Base-by-base conservation (phyloP, 2,329 filamentous ascomycete species). In the Stachybotrys echinatus region DNA sequence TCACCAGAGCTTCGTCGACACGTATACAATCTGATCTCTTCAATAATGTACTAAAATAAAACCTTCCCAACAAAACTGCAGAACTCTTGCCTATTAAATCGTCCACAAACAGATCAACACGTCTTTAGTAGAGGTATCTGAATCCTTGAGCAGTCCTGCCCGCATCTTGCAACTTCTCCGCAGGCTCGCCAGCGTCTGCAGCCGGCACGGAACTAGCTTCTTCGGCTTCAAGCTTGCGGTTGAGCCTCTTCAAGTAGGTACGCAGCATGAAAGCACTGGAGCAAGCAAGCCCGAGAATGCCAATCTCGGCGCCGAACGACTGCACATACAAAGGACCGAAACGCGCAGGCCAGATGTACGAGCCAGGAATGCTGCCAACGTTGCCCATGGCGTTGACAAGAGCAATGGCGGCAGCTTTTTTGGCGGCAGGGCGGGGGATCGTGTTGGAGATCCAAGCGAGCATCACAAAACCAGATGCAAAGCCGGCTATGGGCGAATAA, bases 311-410 rank as follows among this genome's bases (percentile, higher is more conserved):
- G 1, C 70, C 72, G 10, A 70, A 69, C 6, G 73, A 69, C 48
- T 69, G 67, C 52, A 76, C 76, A 22, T 72, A 53, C 8, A 46
- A 23, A 19, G 44, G 44, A 14, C 44, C 44, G 10, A 4, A 46
- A 6, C 18, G 17, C 10, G 44, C 44, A 14, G 44, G 44, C 44
- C 44, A 75, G 43, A 69, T 51, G 47, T 53, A 53, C 2, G 52
- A 46, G 17, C 50, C 51, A 5, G 48, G 48, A 19, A 81, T 79
- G 51, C 67, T 72, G 34, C 74, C 74, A 2, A 69, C 72, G 58
- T 80, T 81, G 27, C 74, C 76, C 21, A 81, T 61, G 2, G 74
- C 72, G 55, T 81, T 81, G 64, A 81, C 79, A 44, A 79, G 74
- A 1, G 77, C 77, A 45, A 76, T 72, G 0, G 77, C 75, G 1